Base-by-base conservation (phyloP, 2,329 filamentous ascomycete species). In the Lomentospora prolificans region DNA sequence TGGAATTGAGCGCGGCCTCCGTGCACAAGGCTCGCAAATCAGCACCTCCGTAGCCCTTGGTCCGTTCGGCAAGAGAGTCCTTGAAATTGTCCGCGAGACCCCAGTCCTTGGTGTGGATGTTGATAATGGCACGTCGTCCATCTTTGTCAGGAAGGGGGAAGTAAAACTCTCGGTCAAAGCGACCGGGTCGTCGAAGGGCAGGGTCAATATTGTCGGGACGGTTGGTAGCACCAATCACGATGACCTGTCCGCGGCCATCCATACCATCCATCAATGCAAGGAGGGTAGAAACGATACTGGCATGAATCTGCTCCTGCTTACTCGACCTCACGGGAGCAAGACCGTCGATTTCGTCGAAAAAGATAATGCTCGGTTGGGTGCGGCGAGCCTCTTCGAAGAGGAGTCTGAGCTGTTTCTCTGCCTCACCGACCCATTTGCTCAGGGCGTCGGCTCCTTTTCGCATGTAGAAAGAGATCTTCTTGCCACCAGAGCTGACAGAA, bases 391-490 rank as follows among this genome's bases (percentile, higher is more conserved):
- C 94, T 64, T 97, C 94, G 61, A 99, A 99, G 4, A 99, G 78
- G 57, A 97, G 74, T 50, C 94, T 85, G 55, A 99, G 81, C 67
- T 99, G 94, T 70, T 92, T 87, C 72, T 99, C 94, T 8, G 95
- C 94, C 71, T 99, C 94, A 66, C 94, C 94, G 54, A 99, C 94
- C 94, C 94, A 99, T 72, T 99, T 99, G 70, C 91, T 96, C 59
- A 99, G 75, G 14, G 91, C 91, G 78, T 99, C 94, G 24, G 94
- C 95, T 67, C 94, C 95, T 71, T 99, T 99, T 58, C 94, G 87
- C 94, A 99, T 99, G 71, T 97, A 99, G 64, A 99, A 99, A 0
- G 91, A 97, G 60, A 99, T 94, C 68, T 97, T 97, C 61, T 87
- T 86, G 22, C 92, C 92, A 52, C 92, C 87, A 10, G 87, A 84